These are phyloP conservation scores for Pythium angustatum DNA, from an alignment of 352 stramenopile genomes.

Conservation along the genomic window DNA sequence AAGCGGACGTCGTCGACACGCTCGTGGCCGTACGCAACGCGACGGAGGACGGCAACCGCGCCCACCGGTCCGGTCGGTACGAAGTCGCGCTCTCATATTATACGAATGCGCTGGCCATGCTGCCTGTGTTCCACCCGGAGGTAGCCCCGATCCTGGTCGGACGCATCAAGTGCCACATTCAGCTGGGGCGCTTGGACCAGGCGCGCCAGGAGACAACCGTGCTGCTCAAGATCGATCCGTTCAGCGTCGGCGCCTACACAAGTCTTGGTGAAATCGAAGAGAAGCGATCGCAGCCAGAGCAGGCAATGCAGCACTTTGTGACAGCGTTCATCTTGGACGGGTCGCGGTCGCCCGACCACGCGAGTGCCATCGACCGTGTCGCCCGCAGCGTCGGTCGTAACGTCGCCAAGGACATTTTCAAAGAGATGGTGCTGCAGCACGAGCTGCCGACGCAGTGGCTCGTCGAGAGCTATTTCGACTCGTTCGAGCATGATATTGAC, in stretches of 20 bases:
- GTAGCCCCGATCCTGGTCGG: constrained; percentile 58
- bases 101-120: constrained; percentile 55
- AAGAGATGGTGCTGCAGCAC: constrained; percentile 67
- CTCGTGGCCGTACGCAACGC: constrained; percentile 51
- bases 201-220: constrained; percentile 48
- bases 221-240: constrained; percentile 63
- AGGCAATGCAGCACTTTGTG: constrained; percentile 84
- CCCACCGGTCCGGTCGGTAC: constrained; percentile 45
- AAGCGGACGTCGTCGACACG: constrained; percentile 51
- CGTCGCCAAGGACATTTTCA: constrained; percentile 70
- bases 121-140: constrained; percentile 71
- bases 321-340: constrained; percentile 82
- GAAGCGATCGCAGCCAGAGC: constrained; percentile 43
- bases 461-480: constrained; percentile 85
- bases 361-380: constrained; percentile 72
- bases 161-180: constrained; percentile 59
- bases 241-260: constrained; percentile 67
- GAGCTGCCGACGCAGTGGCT: constrained; percentile 79
- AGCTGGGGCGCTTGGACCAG: constrained; percentile 44
- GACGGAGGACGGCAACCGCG: constrained; percentile 63
- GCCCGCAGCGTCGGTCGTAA: constrained; percentile 63
- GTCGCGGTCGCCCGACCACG: constrained; percentile 66
- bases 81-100: constrained; percentile 61
- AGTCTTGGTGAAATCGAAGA: constrained; percentile 70
- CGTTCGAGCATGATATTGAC: constrained; percentile 80